phyloP scores from a whole-genome alignment of 352 stramenopile species.

The Halophytophthora polymorphica region DNA sequence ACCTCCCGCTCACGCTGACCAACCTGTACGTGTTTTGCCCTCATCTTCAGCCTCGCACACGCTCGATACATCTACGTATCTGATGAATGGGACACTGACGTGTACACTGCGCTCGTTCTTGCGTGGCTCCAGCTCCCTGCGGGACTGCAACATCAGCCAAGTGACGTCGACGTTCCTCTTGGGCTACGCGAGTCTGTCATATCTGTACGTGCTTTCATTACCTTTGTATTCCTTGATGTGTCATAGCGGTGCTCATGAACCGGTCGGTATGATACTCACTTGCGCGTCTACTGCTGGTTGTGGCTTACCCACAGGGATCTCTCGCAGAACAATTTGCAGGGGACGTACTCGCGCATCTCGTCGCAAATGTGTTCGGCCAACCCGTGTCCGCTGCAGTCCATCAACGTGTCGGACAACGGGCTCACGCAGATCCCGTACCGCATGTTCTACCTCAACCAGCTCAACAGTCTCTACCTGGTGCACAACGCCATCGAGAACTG shows the following conservation, averaged over 20 bases:
- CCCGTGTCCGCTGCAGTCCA: slow-evolving; percentile 41
- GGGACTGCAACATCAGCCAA: slow-evolving; percentile 39
- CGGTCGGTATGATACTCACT: too few species aligned
- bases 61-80: not conserved
- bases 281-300: too few species aligned
- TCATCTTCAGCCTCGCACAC: not conserved
- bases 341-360: slow-evolving; percentile 44
- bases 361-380: slow-evolving; percentile 47
- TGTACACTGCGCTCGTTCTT: not conserved
- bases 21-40: slow-evolving; percentile 30
- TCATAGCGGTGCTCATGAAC: too few species aligned
- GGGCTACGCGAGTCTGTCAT: slow-evolving; percentile 38
- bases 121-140: slow-evolving; percentile 20
- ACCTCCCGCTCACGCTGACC: slow-evolving; percentile 38
- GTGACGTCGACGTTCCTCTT: slow-evolving; percentile 41
- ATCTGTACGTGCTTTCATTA: slow-evolving; percentile 19
- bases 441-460: slow-evolving; percentile 42
- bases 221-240: too few species aligned
- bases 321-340: slow-evolving; percentile 43
- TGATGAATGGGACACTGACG: not conserved
- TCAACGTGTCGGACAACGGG: slow-evolving; percentile 43
- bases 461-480: slow-evolving; percentile 42
- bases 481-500: slow-evolving; percentile 47
- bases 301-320: slow-evolving; percentile 29
- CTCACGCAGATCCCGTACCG: slow-evolving; percentile 40